These are phyloP conservation scores for Cynara cardunculus DNA, from an alignment of 129 eudicot species.

Conservation along the genomic window DNA sequence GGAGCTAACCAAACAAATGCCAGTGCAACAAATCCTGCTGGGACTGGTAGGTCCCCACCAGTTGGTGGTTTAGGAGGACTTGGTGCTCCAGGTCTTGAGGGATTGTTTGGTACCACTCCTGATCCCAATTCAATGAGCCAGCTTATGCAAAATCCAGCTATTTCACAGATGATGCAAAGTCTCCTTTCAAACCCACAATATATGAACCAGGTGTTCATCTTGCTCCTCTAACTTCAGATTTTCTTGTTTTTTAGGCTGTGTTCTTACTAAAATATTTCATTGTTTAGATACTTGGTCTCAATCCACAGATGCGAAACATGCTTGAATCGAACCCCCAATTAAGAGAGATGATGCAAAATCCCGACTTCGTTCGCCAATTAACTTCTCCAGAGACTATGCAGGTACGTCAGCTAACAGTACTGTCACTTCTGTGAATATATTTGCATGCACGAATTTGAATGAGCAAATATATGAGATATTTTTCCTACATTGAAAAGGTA, in stretches of 20 bases:
- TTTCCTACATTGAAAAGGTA: neutral
- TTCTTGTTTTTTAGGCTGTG: neutral
- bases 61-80: constrained; percentile 68
- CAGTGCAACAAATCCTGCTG: constrained; percentile 45
- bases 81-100: constrained; percentile 60
- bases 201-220: constrained; percentile 66
- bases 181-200: constrained; percentile 84
- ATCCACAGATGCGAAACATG: constrained; percentile 73
- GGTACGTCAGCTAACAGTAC: constrained; percentile 39
- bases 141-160: constrained; percentile 80
- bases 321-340: constrained; percentile 72
- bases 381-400: constrained; percentile 83
- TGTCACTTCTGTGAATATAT: neutral
- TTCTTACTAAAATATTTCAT: constrained; percentile 7
- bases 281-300: constrained; percentile 56
- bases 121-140: constrained; percentile 62
- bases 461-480: neutral
- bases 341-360: constrained; percentile 91
- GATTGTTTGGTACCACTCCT: constrained; percentile 49
- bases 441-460: neutral
- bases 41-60: constrained; percentile 45
- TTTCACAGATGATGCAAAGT: constrained; percentile 79
- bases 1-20: constrained; percentile 54
- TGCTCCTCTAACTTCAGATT: neutral
- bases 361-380: constrained; percentile 67